Conservation (phyloP, 192 early-diverging fungal genomes). For the Anaeromyces robustus region DNA sequence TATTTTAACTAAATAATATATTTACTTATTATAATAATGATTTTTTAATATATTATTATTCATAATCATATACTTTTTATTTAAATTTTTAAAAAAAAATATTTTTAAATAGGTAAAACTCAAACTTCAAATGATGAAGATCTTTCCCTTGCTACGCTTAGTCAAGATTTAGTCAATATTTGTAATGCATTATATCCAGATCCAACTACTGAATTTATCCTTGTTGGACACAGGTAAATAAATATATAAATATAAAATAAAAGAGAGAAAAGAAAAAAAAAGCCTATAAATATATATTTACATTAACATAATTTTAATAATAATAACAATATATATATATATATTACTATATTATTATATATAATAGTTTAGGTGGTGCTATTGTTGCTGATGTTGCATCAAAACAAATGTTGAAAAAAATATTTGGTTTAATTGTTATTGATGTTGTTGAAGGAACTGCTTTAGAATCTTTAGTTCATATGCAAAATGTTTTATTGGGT, state of each 20-base stretch:
- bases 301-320: too few relatives aligned
- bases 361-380: slow-evolving; percentile 56
- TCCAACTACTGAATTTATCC: slow-evolving; percentile 30
- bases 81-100: too few relatives aligned
- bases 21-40: background rate
- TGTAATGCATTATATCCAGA: slow-evolving; percentile 26
- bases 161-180: slow-evolving; percentile 34
- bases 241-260: background rate
- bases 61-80: too few relatives aligned
- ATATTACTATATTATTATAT: background rate
- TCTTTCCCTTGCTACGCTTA: slow-evolving; percentile 34
- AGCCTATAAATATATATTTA: too few relatives aligned
- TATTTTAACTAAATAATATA: too few relatives aligned
- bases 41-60: background rate
- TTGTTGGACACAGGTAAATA: slow-evolving; percentile 63
- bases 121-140: slow-evolving; percentile 26
- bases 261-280: too few relatives aligned
- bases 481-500: slow-evolving; percentile 22
- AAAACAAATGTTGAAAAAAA: slow-evolving; percentile 20
- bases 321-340: too few relatives aligned
- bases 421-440: slow-evolving; percentile 48
- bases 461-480: slow-evolving; percentile 30
- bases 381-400: slow-evolving; percentile 49
- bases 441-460: slow-evolving; percentile 68
- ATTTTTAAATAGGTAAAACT: slow-evolving; percentile 18